Base-by-base conservation (phyloP, 495 filamentous ascomycete species). In the Xylaria sp. region DNA sequence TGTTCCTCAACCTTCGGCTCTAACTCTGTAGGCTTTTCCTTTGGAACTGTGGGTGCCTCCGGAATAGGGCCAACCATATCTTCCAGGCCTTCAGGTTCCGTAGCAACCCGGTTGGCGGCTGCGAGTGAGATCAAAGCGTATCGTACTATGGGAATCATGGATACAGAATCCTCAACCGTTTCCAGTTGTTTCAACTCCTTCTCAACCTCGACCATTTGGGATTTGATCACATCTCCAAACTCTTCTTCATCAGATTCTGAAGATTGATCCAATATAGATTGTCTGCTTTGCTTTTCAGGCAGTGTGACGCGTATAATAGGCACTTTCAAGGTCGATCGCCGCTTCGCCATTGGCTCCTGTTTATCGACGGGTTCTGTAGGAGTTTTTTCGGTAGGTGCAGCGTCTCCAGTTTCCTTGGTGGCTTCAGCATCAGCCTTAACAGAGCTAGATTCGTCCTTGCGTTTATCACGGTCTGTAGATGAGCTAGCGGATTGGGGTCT, bases 171-270 rank as follows among this genome's bases (percentile, higher is more conserved):
- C 37, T 76, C 73, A 5, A 74, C 70, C 19, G 74, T 75, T 65
- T 81, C 74, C 21, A 85, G 66, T 50, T 81, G 78, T 58, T 77
- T 77, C 31, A 88, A 71, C 33, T 87, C 79, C 1, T 71, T 72
- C 40, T 86, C 80, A 1, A 78, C 70, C 59, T 86, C 82, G 9
- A 73, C 71, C 65, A 87, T 86, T 67, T 84, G 75, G 3, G 78
- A 71, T 59, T 85, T 81, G 52, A 88, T 85, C 41, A 85, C 84
- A 26, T 84, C 82, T 33, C 84, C 85, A 61, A 88, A 81, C 40
- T 87, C 85, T 57, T 87, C 84, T 31, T 86, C 85, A 19, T 82
- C 85, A n/a, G 85, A 86, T 50, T 86, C 85, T 4, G 83, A 82
- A 43, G 75, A 75, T 50, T 81, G 75, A 19, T 82, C 80, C 0